phyloP scores from a whole-genome alignment of 495 filamentous ascomycete genomes.

The Massariosphaeria phaeospora region DNA sequence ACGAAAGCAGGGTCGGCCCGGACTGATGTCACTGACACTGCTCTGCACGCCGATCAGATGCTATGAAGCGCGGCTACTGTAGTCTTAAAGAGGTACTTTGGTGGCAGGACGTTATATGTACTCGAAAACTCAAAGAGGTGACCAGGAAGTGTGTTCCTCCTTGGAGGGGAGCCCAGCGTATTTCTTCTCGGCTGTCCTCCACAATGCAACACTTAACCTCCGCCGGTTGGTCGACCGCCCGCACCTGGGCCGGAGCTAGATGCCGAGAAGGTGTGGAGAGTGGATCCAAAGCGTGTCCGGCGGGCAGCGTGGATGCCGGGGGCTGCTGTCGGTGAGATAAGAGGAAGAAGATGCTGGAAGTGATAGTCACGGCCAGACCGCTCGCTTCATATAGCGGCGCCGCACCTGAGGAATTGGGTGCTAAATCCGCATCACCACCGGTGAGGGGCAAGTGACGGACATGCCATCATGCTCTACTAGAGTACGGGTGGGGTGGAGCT shows the following conservation, averaged over 20 bases:
- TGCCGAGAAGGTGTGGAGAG: slow-evolving; percentile 3
- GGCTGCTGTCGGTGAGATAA: slow-evolving; percentile 18
- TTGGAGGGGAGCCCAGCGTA: neutral
- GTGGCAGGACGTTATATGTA: too few species aligned
- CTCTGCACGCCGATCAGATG: too few species aligned
- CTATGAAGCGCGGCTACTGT: too few species aligned
- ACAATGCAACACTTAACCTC: neutral
- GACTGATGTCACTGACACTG: too few species aligned
- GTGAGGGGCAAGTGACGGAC: neutral
- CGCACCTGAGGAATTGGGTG: neutral
- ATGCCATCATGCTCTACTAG: neutral
- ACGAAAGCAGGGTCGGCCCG: slow-evolving; percentile 23
- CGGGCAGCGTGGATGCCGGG: neutral
- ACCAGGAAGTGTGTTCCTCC: neutral
- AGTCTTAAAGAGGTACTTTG: too few species aligned
- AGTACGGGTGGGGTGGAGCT: neutral
- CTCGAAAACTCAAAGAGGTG: too few species aligned
- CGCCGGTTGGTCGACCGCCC: slow-evolving; percentile 13
- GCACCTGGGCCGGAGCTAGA: neutral
- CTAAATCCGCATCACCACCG: neutral
- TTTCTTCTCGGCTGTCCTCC: neutral
- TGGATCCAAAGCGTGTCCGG: neutral
- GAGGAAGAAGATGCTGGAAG: neutral
- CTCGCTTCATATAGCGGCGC: slow-evolving; percentile 8
- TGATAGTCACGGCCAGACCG: slow-evolving; percentile 8